Evolutionary conservation across 2,329 filamentous ascomycete species (phyloP), one percentile per base, ranked within the genome.

Genomic region (Dothideomycetidae sp.): DNA sequence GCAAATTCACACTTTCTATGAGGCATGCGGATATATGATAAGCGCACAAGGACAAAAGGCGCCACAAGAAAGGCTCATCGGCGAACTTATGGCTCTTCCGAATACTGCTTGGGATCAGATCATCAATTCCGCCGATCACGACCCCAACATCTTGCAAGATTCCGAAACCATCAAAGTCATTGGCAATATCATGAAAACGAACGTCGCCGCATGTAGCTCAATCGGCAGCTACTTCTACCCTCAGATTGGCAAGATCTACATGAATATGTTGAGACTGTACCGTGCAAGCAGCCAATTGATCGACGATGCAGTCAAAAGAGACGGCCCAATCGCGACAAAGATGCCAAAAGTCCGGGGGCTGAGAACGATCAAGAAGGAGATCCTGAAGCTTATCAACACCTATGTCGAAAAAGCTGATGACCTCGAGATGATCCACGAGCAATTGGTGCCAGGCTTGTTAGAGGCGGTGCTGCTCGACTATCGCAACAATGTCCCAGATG

Each of bases 121-220:
- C 51, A 98, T 98, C 54, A 74, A 75, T 49, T 74, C 81, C 53
- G 90, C 90, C 15, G 90, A 83, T 38, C 70, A 79, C 43, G 78
- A 94, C 54, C 84, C 90, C 0, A 71, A 76, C 14, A 85, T 90
- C 48, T 69, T 98, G 10, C 84, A 96, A 57, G 85, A 96, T 53
- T 68, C 78, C 9, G 86, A 98, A 49, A 93, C 86, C 1, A 96
- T 98, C 65, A 98, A 98, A 67, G 78, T 98, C 48, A 86, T 98
- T 45, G 90, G 90, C 48, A 98, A 98, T 62, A 94, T 98, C 56
- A 98, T 98, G 90, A 98, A 98, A 72, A 98, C 90, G 1, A 98
- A 98, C 51, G 90, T 98, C 3, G 88, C 92, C n/a, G 90, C 90
- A 23, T 98, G 90, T 59, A 83, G 82, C 23, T 96, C 90, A 1